Evolutionary conservation across 805 yeast genomes (phyloP), one percentile per base, ranked within the genome.

Genomic region (Starmerella lactis-condensi): DNA sequence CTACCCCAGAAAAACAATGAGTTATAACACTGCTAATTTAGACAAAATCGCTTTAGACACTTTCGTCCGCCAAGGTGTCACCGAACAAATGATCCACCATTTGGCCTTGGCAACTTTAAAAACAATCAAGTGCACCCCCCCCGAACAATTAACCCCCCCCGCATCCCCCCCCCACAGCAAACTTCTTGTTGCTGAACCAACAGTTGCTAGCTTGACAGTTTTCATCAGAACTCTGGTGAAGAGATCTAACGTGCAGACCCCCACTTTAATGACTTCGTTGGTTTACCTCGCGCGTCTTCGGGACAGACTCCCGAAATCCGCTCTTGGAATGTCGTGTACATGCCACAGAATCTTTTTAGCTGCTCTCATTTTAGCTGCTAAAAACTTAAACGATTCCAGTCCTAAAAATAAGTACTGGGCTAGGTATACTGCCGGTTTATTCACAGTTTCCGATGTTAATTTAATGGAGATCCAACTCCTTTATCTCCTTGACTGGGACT

Each of bases 331-430:
- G 65, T 51, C 63, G 32, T 76, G 95, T 32, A 82, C 96, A 6
- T 68, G 91, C 49, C 98, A 85, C 58, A 65, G 96, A 38, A 78
- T 85, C 35, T 89, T 85, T 43, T 59, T 85, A 31, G 93, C 95
- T 0, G 69, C 93, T 27, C 62, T 85, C 34, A 79, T 85, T 26
- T 57, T 89, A 29, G 77, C 93, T n/a, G 94, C 96, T 11, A 85
- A 85, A 58, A 72, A 72, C 40, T 65, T 83, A 41, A 85, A 85
- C 55, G 98, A 85, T 59, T 76, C 93, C 3, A 74, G 91, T 14
- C 98, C 98, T 26, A 65, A 85, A 51, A 85, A 85, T 58, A 83
- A 76, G 57, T 95, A 89, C 58, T 85, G 98, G 98, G 74, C 93
- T 4, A 65, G 69, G 37, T 83, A 85, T 60, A 83, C 96, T 3